Base-by-base conservation (phyloP, 805 yeast species). In the Grigorovia yakushimaensis region DNA sequence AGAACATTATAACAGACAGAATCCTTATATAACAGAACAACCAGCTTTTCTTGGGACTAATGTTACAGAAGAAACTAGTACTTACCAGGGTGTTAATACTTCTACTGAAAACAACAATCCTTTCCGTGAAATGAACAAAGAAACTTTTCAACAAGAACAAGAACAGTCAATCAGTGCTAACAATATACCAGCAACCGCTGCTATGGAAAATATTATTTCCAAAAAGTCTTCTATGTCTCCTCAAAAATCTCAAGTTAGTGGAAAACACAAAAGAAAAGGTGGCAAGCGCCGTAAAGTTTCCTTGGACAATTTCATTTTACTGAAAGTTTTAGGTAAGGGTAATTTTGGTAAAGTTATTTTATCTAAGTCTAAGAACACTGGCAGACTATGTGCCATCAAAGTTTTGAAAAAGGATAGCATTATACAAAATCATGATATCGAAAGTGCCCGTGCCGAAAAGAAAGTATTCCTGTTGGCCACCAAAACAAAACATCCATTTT, bases 331-430 rank as follows among this genome's bases (percentile, higher is more conserved):
- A 49, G 99, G 99, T 58, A 93, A 89, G 64, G 99, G 99, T 69
- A 93, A 93, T 65, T 93, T 93, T 65, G 99, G 99, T 68, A 93
- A 93, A 63, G 98, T 93, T 48, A 87, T 93, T 89, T 76, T 93
- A 55, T 98, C 97, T 1, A 96, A 91, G 68, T 85, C 96, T 15
- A 82, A 91, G 61, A 84, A 82, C 51, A 81, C 91, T 0, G 77
- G 78, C 46, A 77, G 79, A 47, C 68, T 93, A 47, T 93, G 96
- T 70, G 99, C 99, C 23, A 89, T 93, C 48, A 93, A 93, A 69
- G 98, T 93, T 22, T 76, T 93, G 67, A 93, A 93, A 75, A 93
- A 93, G 67, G 97, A 91, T 58, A 88, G 88, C 65, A 88, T 93
- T 52, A 82, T 93, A 48, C 96, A 91, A 58, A 88, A 89, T 61